These are phyloP conservation scores for Cucumis hystrix DNA, from an alignment of 306 rosid genomes.

Conservation along the genomic window DNA sequence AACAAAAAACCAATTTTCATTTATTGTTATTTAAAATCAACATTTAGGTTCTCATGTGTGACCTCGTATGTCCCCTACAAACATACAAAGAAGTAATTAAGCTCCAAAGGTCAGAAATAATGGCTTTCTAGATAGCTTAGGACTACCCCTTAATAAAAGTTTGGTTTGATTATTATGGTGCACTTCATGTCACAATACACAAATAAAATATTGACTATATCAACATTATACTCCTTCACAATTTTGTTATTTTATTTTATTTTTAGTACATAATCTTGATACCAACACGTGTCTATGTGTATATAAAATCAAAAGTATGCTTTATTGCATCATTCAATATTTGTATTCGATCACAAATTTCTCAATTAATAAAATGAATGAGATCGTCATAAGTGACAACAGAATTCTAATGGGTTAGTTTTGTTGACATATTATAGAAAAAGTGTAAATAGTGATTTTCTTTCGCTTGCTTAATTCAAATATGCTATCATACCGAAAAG, in stretches of 20 bases:
- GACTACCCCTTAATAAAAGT: background rate
- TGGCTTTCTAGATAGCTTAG: background rate
- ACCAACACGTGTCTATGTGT: too few relatives aligned
- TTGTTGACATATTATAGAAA: background rate
- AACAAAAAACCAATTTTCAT: too few relatives aligned
- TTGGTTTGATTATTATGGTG: background rate
- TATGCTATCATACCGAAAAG: too few relatives aligned
- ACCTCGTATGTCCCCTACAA: background rate
- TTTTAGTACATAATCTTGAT: too few relatives aligned
- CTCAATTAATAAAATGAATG: background rate
- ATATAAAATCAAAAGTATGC: background rate
- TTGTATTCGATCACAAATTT: too few relatives aligned
- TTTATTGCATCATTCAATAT: too few relatives aligned
- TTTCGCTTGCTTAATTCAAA: too few relatives aligned
- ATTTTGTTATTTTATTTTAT: too few relatives aligned
- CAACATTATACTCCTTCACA: background rate
- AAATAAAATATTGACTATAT: background rate
- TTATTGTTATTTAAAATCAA: background rate
- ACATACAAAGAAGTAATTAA: background rate
- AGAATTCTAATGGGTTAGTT: background rate
- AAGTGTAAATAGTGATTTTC: too few relatives aligned
- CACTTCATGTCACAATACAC: background rate
- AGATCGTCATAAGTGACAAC: background rate
- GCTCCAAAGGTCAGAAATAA: background rate
- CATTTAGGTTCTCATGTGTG: background rate